These are phyloP conservation scores for Cadophora gregata DNA, from an alignment of 2,329 filamentous ascomycete genomes.

Conservation along the genomic window DNA sequence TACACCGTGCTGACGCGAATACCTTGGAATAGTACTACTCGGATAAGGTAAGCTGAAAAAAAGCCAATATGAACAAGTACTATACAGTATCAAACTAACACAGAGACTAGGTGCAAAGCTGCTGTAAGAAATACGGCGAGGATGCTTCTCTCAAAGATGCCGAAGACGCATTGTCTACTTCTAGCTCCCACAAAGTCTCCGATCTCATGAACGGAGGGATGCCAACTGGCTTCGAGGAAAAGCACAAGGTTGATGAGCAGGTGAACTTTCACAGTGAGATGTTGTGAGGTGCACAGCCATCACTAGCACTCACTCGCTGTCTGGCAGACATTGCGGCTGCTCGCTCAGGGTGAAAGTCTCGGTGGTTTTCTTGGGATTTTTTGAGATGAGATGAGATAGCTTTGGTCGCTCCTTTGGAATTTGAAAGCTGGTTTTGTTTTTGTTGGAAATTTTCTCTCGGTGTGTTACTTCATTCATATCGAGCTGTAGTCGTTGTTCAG, in stretches of 20 bases:
- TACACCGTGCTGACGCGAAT: not conserved
- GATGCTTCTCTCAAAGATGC: not conserved
- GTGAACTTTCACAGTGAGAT: constrained; percentile 5
- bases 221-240: not conserved
- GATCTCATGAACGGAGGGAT: too few species aligned
- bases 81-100: not conserved
- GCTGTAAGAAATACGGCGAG: not conserved
- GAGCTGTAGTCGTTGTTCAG: too few species aligned
- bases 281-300: not conserved
- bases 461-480: not conserved
- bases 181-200: not conserved
- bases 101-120: not conserved
- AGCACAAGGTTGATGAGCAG: not conserved
- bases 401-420: not conserved
- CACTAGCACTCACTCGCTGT: too few species aligned
- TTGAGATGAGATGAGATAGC: not conserved
- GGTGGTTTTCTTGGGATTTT: not conserved
- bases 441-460: too few species aligned
- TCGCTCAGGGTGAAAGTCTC: too few species aligned
- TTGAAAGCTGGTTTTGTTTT: not conserved
- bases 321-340: not conserved
- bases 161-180: not conserved
- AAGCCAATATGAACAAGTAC: too few species aligned
- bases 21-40: not conserved
- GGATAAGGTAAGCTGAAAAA: not conserved